Evolutionary conservation across 2,329 filamentous ascomycete species (phyloP), one percentile per base, ranked within the genome.

Genomic region (Colletotrichum sp.): DNA sequence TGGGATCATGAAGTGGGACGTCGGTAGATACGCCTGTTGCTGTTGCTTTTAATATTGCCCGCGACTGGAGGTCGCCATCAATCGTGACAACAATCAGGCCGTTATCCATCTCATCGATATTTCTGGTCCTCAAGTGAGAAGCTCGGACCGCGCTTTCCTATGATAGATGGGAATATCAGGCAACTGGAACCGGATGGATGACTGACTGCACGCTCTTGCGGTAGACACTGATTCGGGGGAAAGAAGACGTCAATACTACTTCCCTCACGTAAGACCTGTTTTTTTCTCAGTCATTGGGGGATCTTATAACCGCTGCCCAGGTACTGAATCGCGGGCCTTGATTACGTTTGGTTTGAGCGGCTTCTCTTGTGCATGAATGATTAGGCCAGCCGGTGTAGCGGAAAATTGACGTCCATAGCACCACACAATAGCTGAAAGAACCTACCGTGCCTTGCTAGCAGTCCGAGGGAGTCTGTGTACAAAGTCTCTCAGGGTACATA

Each of bases 51-150:
- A 6, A 13, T 21, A 21, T 52, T 21, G 43, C 10, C 43, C 43
- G 4, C 43, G 3, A 21, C n/a, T 52, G n/a, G 43, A 21, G 3
- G n/a, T 52, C n/a, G 10, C 6, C 10, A 3, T 13, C 43, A 12
- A 3, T 52, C n/a, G n/a, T 52, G 6, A 21, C 6, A 52, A 7
- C 12, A 2, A 13, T 21, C n/a, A 52, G 12, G n/a, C 10, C 10
- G n/a, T 13, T 13, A 52, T 21, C 18, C 43, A 52, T 7, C n/a
- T 52, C 43, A 4, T 52, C 43, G 12, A 52, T 12, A 21, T 52
- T 4, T 4, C 18, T 10, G 43, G 9, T 52, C n/a, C 10, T 0
- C 0, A 12, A 52, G 10, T 21, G 3, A 21, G 3, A 21, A 52
- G 10, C 3, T 13, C 10, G n/a, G 12, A 2, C 13, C n/a, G n/a